Evolutionary conservation across 2,329 filamentous ascomycete species (phyloP), one percentile per base, ranked within the genome.

Genomic region (Neospermospora avenae): DNA sequence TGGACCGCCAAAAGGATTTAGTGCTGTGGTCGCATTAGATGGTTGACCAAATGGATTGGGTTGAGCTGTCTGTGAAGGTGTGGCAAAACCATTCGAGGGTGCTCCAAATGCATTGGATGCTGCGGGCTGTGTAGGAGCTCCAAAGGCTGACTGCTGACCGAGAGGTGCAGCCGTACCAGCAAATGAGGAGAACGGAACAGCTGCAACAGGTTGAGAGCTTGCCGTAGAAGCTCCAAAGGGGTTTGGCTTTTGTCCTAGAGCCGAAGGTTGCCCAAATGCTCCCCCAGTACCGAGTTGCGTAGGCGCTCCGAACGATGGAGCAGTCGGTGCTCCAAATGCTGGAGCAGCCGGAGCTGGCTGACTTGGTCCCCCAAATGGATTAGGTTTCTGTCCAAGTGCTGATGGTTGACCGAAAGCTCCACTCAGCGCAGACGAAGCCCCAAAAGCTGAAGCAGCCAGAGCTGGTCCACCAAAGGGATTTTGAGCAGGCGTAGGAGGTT

Each of bases 91-190:
- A 39, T 41, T 55, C 1, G 59, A 49, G 16, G 34, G 52, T 31
- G 59, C 42, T 48, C 74, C 76, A 66, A 84, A 84, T 1, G 81
- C 73, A 68, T 75, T 80, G 65, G 68, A 65, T 62, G 20, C 46
- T 18, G 22, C 42, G 31, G 61, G 24, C 55, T 71, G 65, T 51
- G 72, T 66, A 20, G 76, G 68, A 57, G 77, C 76, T 2, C 59
- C 37, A 48, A 65, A 68, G 14, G 70, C 11, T 60, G 35, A 41
- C n/a, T 68, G 63, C 52, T 73, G 71, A 20, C 66, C 68, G 34
- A 74, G 69, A 10, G 67, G 61, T 53, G 65, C 64, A n/a, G 58
- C 39, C 14, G 70, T 61, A 51, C 71, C 68, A 54, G 57, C 37
- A 46, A 59, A 62, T 2, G 61, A 35, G 18, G 59, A 60, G 28